These are phyloP conservation scores for Hirsutella minnesotensis DNA, from an alignment of 2,329 filamentous ascomycete genomes.

Conservation along the genomic window DNA sequence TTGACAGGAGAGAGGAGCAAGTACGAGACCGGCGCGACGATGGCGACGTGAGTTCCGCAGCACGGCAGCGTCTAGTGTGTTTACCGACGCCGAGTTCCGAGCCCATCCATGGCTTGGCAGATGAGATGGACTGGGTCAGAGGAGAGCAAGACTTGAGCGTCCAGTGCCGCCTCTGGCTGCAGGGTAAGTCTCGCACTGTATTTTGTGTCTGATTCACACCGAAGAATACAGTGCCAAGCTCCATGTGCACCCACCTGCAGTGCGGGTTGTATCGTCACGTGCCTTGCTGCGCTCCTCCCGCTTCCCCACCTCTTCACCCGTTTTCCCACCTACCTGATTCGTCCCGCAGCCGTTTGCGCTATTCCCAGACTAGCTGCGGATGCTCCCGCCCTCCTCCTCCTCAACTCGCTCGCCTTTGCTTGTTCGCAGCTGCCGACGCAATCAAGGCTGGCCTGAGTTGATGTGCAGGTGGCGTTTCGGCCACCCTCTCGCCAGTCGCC, in stretches of 20 bases:
- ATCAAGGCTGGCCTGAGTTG: neutral
- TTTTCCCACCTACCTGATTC: neutral
- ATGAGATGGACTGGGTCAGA: neutral
- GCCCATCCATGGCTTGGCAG: conserved; percentile 10
- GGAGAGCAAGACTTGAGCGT: neutral
- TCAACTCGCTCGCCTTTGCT: neutral
- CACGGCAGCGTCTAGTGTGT: conserved; percentile 1
- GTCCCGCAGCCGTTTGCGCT: neutral
- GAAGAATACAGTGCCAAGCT: neutral
- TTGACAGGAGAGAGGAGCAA: too few species aligned
- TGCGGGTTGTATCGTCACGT: neutral
- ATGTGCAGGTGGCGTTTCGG: too few species aligned
- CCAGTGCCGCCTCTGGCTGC: too few species aligned
- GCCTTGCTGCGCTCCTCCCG: neutral
- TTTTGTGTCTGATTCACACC: neutral
- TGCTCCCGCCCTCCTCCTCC: neutral
- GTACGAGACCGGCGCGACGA: too few species aligned
- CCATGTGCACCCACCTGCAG: neutral
- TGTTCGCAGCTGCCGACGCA: neutral
- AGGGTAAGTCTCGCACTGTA: neutral
- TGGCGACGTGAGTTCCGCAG: neutral
- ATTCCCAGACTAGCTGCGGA: too few species aligned
- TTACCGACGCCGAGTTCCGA: conserved; percentile 25
- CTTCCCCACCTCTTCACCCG: neutral
- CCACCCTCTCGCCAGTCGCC: too few species aligned